Base-by-base conservation (phyloP, 2,329 filamentous ascomycete species). In the Cercospora citrullina region DNA sequence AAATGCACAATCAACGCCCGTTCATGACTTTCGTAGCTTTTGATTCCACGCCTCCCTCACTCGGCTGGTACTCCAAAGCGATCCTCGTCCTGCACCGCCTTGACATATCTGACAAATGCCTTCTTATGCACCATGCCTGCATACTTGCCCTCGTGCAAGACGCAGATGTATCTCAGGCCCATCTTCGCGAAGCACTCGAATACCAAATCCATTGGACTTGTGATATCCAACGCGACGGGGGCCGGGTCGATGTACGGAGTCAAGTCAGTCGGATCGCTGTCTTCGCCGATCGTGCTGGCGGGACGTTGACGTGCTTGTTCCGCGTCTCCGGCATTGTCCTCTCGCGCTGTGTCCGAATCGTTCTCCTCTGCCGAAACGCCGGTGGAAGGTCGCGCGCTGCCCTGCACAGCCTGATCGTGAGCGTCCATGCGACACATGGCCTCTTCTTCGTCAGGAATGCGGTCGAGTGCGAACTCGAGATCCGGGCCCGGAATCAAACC, bases 171-270 rank as follows among this genome's bases (percentile, higher is more conserved):
- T 69, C 95, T 86, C 72, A 99, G 80, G 1, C 95, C 95, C 8
- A 99, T 84, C 80, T 99, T 99, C 61, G 92, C 91, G 78, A 98
- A 99, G 75, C 93, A 94, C 78, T 99, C 95, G 75, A 97, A 97
- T 4, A 97, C 95, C 45, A 99, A 82, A 77, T 98, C 94, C 87
- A 98, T 94, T 0, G 95, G 92, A 0, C 91, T 95, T 72, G 90
- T 88, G 31, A 96, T 91, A 76, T 99, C 95, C 26, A 99, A 83
- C 12, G 94, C 87, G 14, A 99, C 87, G 0, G 95, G 95, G 2
- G 94, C 89, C 16, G 93, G 92, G 77, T 99, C 95, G 78, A 99
- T 96, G 75, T 90, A 97, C 2, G 87, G 89, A 0, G 93, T 96
- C 70, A 98, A 96, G 76, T 98, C 92, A 0, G 90, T 93, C 2